Evolutionary conservation across 2,329 filamentous ascomycete species (phyloP).

Genomic region (Trichoderma semiorbis): DNA sequence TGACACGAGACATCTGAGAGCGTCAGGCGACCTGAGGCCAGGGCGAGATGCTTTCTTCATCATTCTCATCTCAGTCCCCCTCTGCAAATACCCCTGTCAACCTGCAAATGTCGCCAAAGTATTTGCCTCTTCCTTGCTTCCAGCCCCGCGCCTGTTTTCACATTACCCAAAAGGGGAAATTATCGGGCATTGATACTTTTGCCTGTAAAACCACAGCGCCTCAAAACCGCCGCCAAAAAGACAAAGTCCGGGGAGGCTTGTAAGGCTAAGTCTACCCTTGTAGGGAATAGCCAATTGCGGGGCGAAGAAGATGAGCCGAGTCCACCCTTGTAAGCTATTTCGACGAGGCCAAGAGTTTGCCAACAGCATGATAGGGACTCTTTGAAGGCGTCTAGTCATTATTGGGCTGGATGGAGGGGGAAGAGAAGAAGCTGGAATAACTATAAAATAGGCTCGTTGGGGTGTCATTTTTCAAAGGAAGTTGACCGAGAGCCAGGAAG

Average conservation of each 20-base stretch:
- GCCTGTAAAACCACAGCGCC: neutral
- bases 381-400: neutral
- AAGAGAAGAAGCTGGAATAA: neutral
- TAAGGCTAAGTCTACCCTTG: neutral
- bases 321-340: neutral
- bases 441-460: conserved; percentile 23
- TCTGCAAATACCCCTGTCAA: neutral
- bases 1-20: neutral
- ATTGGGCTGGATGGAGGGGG: neutral
- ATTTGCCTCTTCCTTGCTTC: neutral
- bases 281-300: conserved; percentile 14
- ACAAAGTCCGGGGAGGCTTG: neutral
- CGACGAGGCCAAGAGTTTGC: neutral
- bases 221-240: neutral
- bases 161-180: conserved; percentile 11
- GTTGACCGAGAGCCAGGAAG: neutral
- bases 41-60: neutral
- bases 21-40: neutral
- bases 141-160: neutral
- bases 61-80: neutral
- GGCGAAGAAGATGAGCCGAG: conserved; percentile 10
- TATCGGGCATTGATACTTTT: neutral
- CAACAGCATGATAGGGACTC: neutral
- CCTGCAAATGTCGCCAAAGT: neutral
- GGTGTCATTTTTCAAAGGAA: neutral